phyloP scores from a whole-genome alignment of 208 protist species.

The Leishmania mexicana region DNA sequence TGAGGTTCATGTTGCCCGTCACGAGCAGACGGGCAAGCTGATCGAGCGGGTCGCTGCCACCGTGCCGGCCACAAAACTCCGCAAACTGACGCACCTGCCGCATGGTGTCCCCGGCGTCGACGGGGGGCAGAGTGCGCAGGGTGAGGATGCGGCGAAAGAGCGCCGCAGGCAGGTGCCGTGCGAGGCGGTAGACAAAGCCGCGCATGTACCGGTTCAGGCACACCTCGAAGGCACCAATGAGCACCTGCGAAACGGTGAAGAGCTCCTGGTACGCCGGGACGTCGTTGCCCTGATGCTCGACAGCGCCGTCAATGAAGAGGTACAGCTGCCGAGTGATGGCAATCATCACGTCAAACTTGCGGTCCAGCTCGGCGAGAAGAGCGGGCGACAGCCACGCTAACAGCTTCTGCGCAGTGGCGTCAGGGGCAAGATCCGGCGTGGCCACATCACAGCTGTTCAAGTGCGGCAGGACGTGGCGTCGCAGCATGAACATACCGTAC shows the following conservation, averaged over 20 bases:
- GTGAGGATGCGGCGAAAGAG: slow-evolving; percentile 62
- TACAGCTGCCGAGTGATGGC: slow-evolving; percentile 97
- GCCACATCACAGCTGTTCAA: slow-evolving; percentile 62
- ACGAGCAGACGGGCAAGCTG: slow-evolving; percentile 70
- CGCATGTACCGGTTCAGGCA: slow-evolving; percentile 77
- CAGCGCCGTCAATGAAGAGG: slow-evolving; percentile 86
- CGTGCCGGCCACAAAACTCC: slow-evolving; percentile 48
- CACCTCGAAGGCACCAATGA: slow-evolving; percentile 91
- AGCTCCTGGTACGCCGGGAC: slow-evolving; percentile 96
- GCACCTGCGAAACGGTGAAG: slow-evolving; percentile 95
- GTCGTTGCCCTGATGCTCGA: slow-evolving; percentile 96
- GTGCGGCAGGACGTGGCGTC: slow-evolving; percentile 87
- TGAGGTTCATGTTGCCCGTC: slow-evolving; percentile 85
- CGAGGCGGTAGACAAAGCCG: slow-evolving; percentile 54
- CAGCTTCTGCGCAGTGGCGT: slow-evolving; percentile 52
- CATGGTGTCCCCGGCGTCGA: slow-evolving; percentile 34
- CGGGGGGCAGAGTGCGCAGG: slow-evolving; percentile 23
- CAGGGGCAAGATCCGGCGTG: slow-evolving; percentile 68
- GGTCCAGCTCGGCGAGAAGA: slow-evolving; percentile 73
- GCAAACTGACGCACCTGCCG: slow-evolving; percentile 65
- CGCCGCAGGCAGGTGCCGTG: slow-evolving; percentile 44
- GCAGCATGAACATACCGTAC: slow-evolving; percentile 92
- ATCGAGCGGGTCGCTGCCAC: slow-evolving; percentile 48
- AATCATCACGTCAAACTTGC: slow-evolving; percentile 97
- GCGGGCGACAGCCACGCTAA: slow-evolving; percentile 54